Conservation (phyloP, 2,329 filamentous ascomycete genomes). For the Trichoderma citrinoviride region DNA sequence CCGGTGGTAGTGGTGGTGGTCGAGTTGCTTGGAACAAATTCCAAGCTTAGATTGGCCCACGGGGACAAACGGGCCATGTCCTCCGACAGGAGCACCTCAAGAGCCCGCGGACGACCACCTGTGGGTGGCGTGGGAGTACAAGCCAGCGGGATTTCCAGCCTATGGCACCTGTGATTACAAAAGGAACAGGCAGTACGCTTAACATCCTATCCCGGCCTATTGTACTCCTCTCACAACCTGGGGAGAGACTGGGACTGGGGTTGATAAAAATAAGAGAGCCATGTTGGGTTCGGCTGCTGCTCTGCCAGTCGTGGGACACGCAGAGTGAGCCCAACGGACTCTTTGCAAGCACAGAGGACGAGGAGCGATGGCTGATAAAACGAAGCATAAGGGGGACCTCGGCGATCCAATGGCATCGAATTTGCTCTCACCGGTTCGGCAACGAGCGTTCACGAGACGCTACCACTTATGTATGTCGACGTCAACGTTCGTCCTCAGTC, state of each 20-base stretch:
- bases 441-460: constrained; percentile 20
- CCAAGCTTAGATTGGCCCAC: not conserved
- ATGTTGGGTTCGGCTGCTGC: not conserved
- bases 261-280: not conserved
- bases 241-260: not conserved
- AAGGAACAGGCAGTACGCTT: not conserved
- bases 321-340: not conserved
- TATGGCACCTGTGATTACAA: not conserved
- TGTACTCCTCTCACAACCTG: not conserved
- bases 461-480: constrained; percentile 22
- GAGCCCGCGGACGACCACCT: not conserved
- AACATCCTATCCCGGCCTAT: not conserved
- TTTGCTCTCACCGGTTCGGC: constrained; percentile 4
- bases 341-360: not conserved
- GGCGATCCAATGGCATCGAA: not conserved
- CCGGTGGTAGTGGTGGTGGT: not conserved
- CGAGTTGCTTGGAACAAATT: not conserved
- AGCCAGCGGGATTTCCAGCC: not conserved
- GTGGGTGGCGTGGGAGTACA: constrained; percentile 7
- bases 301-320: constrained; percentile 2
- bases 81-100: not conserved
- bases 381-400: not conserved
- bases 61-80: not conserved
- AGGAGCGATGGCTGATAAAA: not conserved
- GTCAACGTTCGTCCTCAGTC: not conserved